Evolutionary conservation across 805 yeast species (phyloP).

Genomic region (Candida ipomoeae): DNA sequence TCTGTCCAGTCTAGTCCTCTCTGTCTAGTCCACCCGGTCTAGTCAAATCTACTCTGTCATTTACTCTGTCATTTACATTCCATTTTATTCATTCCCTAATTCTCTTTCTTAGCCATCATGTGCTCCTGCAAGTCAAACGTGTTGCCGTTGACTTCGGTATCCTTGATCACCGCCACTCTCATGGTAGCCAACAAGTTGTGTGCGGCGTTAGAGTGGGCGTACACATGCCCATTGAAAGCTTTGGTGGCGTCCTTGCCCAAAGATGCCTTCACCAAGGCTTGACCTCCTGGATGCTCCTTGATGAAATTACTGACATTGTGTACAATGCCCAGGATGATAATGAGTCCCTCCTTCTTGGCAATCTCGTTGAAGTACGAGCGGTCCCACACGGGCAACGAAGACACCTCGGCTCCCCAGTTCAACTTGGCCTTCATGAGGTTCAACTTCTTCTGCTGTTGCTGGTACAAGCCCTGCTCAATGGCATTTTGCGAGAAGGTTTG

Average conservation of each 20-base stretch:
- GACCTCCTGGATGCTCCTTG: constrained; percentile 83
- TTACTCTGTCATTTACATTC: not conserved
- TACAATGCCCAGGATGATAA: constrained; percentile 73
- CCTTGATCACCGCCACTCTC: constrained; percentile 78
- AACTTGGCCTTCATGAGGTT: constrained; percentile 57
- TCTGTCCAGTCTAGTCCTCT: too few relatives aligned
- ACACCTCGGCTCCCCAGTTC: constrained; percentile 72
- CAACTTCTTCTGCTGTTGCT: constrained; percentile 78
- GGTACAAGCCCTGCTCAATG: constrained; percentile 75
- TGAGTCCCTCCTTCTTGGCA: constrained; percentile 53
- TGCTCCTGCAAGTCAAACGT: constrained; percentile 51
- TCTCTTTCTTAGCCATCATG: constrained; percentile 36
- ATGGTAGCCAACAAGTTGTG: constrained; percentile 75
- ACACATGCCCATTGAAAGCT: constrained; percentile 84
- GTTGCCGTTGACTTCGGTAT: constrained; percentile 52
- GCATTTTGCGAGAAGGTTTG: constrained; percentile 76
- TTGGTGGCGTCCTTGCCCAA: constrained; percentile 78
- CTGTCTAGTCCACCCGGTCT: too few relatives aligned
- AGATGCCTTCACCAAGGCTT: constrained; percentile 63
- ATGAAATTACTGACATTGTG: constrained; percentile 69
- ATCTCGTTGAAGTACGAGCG: constrained; percentile 53
- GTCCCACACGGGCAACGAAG: constrained; percentile 71
- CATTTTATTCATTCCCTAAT: constrained; percentile 3
- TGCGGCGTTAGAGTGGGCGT: constrained; percentile 82
- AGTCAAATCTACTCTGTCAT: too few relatives aligned